Conservation (phyloP, 768 basidiomycete species). For the Lactarius sanguifluus region DNA sequence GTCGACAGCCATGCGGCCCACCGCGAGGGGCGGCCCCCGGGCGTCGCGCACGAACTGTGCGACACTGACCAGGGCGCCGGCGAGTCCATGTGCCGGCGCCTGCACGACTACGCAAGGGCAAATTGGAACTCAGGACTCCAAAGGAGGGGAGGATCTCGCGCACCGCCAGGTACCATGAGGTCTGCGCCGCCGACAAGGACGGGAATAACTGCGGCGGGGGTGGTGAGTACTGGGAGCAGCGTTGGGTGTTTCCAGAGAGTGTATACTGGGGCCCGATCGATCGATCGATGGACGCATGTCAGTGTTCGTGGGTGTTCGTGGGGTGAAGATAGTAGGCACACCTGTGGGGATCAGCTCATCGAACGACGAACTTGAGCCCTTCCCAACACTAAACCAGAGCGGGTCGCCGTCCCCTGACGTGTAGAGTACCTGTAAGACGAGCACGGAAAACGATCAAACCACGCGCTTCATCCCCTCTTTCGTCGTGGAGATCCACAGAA, state of each 20-base stretch:
- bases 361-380: conserved; percentile 40
- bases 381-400: conserved; percentile 76
- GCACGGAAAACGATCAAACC: background rate
- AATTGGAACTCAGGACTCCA: background rate
- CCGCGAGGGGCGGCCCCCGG: conserved; percentile 63
- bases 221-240: conserved; percentile 69
- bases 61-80: conserved; percentile 62
- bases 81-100: conserved; percentile 43
- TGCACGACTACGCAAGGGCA: conserved; percentile 54
- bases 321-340: conserved; percentile 26
- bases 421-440: conserved; percentile 54
- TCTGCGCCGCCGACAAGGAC: conserved; percentile 78
- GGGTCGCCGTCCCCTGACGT: conserved; percentile 66
- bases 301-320: background rate
- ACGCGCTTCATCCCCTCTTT: background rate
- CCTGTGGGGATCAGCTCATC: conserved; percentile 73
- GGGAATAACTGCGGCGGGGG: conserved; percentile 68
- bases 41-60: conserved; percentile 43
- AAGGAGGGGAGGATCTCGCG: conserved; percentile 32
- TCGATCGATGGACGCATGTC: background rate
- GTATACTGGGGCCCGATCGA: conserved; percentile 47
- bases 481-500: background rate
- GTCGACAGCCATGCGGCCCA: conserved; percentile 66
- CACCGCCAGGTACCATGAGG: conserved; percentile 86
- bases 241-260: conserved; percentile 74